These are phyloP conservation scores for Metschnikowia corniflorae DNA, from an alignment of 805 yeast genomes.

Conservation along the genomic window DNA sequence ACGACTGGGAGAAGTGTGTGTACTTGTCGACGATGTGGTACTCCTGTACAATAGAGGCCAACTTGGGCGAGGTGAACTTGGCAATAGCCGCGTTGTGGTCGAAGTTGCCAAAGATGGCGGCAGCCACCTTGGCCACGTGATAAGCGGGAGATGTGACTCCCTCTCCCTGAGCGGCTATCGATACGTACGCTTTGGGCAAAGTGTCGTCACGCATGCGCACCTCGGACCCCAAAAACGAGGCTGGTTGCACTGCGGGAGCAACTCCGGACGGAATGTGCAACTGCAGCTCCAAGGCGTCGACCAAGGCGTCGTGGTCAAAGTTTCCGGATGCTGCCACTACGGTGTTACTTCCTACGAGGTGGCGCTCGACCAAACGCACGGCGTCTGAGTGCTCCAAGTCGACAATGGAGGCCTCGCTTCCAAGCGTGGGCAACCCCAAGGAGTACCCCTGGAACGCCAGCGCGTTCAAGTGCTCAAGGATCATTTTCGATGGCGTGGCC, in stretches of 20 bases:
- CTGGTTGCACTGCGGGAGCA: conserved; percentile 44
- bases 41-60: conserved; percentile 65
- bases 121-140: conserved; percentile 70
- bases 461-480: conserved; percentile 71
- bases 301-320: conserved; percentile 64
- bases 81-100: conserved; percentile 53
- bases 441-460: conserved; percentile 88
- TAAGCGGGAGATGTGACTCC: conserved; percentile 58
- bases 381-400: conserved; percentile 59
- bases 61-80: conserved; percentile 56
- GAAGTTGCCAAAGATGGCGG: conserved; percentile 52
- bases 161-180: conserved; percentile 76
- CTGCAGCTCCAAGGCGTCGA: conserved; percentile 57
- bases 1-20: conserved; percentile 68
- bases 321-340: conserved; percentile 73
- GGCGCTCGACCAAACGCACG: conserved; percentile 49
- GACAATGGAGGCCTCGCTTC: conserved; percentile 64
- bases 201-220: conserved; percentile 88
- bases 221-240: conserved; percentile 80
- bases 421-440: conserved; percentile 69
- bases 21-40: conserved; percentile 70
- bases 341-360: conserved; percentile 59
- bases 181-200: conserved; percentile 72
- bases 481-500: conserved; percentile 50
- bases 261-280: conserved; percentile 51